Evolutionary conservation across 106 monocot species (phyloP).

Genomic region (Posidonia australis): DNA sequence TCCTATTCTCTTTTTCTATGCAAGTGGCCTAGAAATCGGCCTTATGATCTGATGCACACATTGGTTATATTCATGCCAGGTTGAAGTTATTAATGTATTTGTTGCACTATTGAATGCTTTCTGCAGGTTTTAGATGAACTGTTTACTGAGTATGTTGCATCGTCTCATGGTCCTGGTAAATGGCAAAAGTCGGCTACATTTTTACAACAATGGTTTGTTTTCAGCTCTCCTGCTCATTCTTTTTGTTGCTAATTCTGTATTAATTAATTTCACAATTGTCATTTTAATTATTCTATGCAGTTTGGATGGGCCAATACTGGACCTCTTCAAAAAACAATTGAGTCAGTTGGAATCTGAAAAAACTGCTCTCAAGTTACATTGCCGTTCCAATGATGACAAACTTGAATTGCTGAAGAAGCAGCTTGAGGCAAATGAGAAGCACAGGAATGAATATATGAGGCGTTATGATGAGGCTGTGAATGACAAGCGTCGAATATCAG

Average conservation of each 20-base stretch:
- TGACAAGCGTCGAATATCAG: slow-evolving; percentile 73
- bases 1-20: neutral
- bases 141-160: slow-evolving; percentile 49
- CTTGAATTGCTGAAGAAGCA: slow-evolving; percentile 65
- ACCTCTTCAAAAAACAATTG: slow-evolving; percentile 57
- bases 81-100: neutral
- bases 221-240: neutral
- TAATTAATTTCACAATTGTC: neutral
- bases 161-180: slow-evolving; percentile 67
- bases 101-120: neutral
- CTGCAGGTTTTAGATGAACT: slow-evolving; percentile 55
- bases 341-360: slow-evolving; percentile 58
- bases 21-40: neutral
- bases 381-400: slow-evolving; percentile 62
- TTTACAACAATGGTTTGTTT: slow-evolving; percentile 56
- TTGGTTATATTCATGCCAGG: no score
- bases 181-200: slow-evolving; percentile 70
- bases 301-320: slow-evolving; percentile 62
- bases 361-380: slow-evolving; percentile 40
- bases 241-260: neutral
- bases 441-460: slow-evolving; percentile 64
- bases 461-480: slow-evolving; percentile 82
- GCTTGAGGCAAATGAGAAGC: slow-evolving; percentile 76
- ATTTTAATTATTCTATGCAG: slow-evolving; percentile 29
- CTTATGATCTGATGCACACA: no score